Percentiles rank a stretch among this genome's conserved stretches.
These are phyloP conservation scores for Ceratopteris richardii DNA, from an alignment of 75 land plant species.

Conservation along the genomic window DNA sequence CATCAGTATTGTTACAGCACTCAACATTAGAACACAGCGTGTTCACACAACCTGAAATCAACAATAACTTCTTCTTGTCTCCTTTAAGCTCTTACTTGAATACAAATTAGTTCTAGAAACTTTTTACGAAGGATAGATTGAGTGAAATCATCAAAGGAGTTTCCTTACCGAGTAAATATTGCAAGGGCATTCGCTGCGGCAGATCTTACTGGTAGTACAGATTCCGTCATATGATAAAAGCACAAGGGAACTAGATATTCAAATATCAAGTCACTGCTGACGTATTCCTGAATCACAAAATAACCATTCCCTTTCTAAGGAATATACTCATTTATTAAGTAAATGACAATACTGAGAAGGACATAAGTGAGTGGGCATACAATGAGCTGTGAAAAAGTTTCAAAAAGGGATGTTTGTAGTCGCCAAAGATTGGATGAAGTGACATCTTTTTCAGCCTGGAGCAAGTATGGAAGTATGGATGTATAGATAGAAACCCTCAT, in stretches of 20 bases:
- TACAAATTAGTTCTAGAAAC: not conserved
- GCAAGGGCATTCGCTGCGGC: constrained; percentile 29
- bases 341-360: no score
- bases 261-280: constrained; percentile 31
- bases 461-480: constrained; percentile 20
- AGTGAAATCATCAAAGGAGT: no score
- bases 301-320: no score
- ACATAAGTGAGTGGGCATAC: constrained; percentile 9
- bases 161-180: constrained; percentile 26
- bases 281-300: constrained; percentile 9
- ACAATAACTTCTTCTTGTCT: no score
- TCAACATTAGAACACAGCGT: no score
- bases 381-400: constrained; percentile 18
- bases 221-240: constrained; percentile 28
- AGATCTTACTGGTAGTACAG: constrained; percentile 26
- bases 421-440: constrained; percentile 27
- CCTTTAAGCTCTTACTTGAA: no score
- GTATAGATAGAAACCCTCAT: constrained; percentile 12
- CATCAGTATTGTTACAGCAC: no score
- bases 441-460: constrained; percentile 20
- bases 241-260: constrained; percentile 31
- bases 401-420: constrained; percentile 18
- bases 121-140: no score
- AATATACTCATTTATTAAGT: no score
- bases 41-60: no score